Evolutionary conservation across 495 filamentous ascomycete species (phyloP).

Genomic region (Tuber borchii): DNA sequence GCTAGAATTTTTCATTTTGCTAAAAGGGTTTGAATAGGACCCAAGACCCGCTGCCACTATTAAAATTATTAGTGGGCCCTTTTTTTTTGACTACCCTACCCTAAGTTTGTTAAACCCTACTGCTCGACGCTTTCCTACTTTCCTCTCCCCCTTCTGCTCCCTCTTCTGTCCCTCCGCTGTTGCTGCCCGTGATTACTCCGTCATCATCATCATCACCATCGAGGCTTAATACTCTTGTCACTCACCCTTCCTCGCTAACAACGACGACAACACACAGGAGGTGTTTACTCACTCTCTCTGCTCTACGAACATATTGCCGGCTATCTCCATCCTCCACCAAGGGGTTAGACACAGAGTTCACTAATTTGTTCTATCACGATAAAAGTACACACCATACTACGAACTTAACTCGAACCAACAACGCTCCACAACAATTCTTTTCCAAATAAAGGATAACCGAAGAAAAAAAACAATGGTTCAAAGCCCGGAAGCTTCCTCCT

Average conservation of each 20-base stretch:
- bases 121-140: neutral
- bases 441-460: neutral
- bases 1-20: neutral
- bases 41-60: neutral
- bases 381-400: neutral
- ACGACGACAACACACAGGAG: neutral
- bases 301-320: neutral
- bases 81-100: neutral
- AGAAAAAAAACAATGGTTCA: constrained; percentile 22
- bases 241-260: neutral
- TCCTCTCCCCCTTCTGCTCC: neutral
- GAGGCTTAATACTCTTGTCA: neutral
- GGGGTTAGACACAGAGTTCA: neutral
- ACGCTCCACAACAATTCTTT: neutral
- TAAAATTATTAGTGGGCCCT: neutral
- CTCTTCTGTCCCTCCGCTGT: neutral
- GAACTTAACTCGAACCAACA: neutral
- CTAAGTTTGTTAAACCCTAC: neutral
- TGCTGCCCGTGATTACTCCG: neutral
- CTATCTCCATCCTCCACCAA: neutral
- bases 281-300: neutral
- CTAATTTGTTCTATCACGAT: neutral
- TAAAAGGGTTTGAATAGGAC: neutral
- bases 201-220: neutral
- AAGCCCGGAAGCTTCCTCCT: constrained; percentile 16